These are phyloP conservation scores for Candolleomyces efflorescens DNA, from an alignment of 768 basidiomycete species.

Conservation along the genomic window DNA sequence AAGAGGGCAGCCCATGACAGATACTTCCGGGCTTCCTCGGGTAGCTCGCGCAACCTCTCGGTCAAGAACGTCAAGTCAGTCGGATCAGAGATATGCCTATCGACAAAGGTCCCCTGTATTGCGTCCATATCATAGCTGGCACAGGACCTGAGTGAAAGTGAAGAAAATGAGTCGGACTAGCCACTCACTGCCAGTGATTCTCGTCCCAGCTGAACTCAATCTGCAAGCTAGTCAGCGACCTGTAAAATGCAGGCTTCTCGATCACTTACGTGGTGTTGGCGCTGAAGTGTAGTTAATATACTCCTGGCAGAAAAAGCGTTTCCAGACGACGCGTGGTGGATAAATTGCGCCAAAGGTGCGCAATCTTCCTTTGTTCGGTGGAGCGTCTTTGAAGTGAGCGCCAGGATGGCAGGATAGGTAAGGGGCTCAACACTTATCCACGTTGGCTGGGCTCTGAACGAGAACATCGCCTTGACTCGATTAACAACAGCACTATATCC, in stretches of 20 bases:
- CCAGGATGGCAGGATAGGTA: slow-evolving; percentile 48
- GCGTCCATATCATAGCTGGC: slow-evolving; percentile 50
- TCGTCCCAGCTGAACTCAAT: slow-evolving; percentile 62
- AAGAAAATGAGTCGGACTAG: background rate
- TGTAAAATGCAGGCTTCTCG: background rate
- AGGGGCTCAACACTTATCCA: slow-evolving; percentile 69
- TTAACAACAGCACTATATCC: slow-evolving; percentile 42
- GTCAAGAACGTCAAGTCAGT: slow-evolving; percentile 60
- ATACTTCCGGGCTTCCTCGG: slow-evolving; percentile 62
- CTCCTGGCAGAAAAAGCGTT: slow-evolving; percentile 70
- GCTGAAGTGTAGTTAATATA: slow-evolving; percentile 57
- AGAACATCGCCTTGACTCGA: slow-evolving; percentile 53
- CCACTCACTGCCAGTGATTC: slow-evolving; percentile 64
- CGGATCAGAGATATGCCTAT: slow-evolving; percentile 53
- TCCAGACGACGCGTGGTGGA: slow-evolving; percentile 56
- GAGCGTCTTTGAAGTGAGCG: slow-evolving; percentile 59
- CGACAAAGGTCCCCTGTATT: slow-evolving; percentile 52
- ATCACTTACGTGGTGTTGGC: slow-evolving; percentile 52
- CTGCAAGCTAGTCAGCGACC: slow-evolving; percentile 23
- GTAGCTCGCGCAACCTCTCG: slow-evolving; percentile 54
- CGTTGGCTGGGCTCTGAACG: slow-evolving; percentile 50
- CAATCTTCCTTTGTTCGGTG: slow-evolving; percentile 57
- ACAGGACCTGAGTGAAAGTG: slow-evolving; percentile 2
- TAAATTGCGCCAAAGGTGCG: slow-evolving; percentile 46
- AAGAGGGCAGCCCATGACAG: slow-evolving; percentile 71